phyloP scores from a whole-genome alignment of 2,329 filamentous ascomycete species.

The Fragosphaeria purpurea region DNA sequence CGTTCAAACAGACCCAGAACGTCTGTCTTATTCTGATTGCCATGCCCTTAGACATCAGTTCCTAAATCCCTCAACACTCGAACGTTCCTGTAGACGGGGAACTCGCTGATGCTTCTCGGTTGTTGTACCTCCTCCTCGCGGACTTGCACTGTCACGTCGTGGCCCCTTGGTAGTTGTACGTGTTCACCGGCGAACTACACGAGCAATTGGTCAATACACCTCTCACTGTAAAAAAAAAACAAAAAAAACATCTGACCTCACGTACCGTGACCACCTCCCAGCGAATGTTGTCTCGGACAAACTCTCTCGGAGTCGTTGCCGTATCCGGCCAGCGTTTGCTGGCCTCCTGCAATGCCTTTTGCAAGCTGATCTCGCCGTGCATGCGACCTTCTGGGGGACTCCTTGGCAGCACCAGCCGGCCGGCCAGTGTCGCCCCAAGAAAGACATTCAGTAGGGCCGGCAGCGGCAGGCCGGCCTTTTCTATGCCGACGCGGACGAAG shows the following conservation, averaged over 20 bases:
- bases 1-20: too few species aligned
- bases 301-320: not conserved
- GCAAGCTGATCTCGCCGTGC: slow-evolving; percentile 4
- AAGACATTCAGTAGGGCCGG: not conserved
- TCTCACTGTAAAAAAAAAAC: not conserved
- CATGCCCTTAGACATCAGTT: too few species aligned
- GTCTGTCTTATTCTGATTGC: too few species aligned
- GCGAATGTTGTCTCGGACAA: not conserved
- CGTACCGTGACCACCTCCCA: slow-evolving; percentile 1
- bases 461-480: not conserved
- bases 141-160: too few species aligned
- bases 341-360: not conserved
- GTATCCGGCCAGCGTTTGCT: not conserved
- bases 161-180: too few species aligned
- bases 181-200: too few species aligned
- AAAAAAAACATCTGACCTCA: not conserved
- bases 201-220: too few species aligned
- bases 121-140: too few species aligned
- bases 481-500: slow-evolving; percentile 3
- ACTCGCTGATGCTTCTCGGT: too few species aligned
- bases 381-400: not conserved
- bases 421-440: not conserved
- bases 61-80: too few species aligned
- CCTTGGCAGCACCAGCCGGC: not conserved
- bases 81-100: too few species aligned